A percentile compares a stretch with the other conserved stretches of the same genome.
Evolutionary conservation across 805 yeast species (phyloP).

Genomic region (Metschnikowia vanudenii): DNA sequence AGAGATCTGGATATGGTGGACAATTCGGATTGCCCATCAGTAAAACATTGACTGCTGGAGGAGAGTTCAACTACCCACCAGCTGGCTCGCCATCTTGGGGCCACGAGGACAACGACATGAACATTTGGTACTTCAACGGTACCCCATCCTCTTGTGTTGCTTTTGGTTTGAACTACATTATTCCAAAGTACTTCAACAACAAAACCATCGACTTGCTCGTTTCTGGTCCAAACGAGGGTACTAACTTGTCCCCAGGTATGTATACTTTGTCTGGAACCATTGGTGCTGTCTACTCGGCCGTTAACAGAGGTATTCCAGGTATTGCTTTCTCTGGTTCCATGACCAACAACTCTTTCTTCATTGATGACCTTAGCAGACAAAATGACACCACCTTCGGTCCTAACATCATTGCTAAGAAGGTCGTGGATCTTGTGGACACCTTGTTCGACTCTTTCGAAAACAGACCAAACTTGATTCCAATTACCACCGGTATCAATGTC

Average conservation of each 20-base stretch:
- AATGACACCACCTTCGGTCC: slow-evolving; percentile 22
- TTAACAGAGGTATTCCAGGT: slow-evolving; percentile 27
- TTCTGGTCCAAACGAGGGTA: slow-evolving; percentile 32
- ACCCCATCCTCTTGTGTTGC: slow-evolving; percentile 29
- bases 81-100: slow-evolving; percentile 57
- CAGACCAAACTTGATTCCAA: slow-evolving; percentile 21
- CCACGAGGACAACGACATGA: slow-evolving; percentile 40
- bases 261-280: slow-evolving; percentile 29
- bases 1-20: slow-evolving; percentile 35
- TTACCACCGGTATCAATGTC: slow-evolving; percentile 25
- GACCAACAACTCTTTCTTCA: slow-evolving; percentile 27
- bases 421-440: slow-evolving; percentile 24
- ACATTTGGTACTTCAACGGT: slow-evolving; percentile 32
- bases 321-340: slow-evolving; percentile 29
- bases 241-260: slow-evolving; percentile 28
- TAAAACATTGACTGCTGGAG: slow-evolving; percentile 41
- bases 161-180: slow-evolving; percentile 27
- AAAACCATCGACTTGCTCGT: slow-evolving; percentile 26
- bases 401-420: slow-evolving; percentile 27
- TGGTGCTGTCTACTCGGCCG: slow-evolving; percentile 26
- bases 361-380: slow-evolving; percentile 22
- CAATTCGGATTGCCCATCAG: slow-evolving; percentile 45
- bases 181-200: slow-evolving; percentile 23
- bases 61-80: slow-evolving; percentile 47
- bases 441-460: slow-evolving; percentile 19